Percentiles rank a stretch among this genome's conserved stretches.
phyloP scores from a whole-genome alignment of 2,329 filamentous ascomycete genomes.

The Pyrenophora tritici-repentis region DNA sequence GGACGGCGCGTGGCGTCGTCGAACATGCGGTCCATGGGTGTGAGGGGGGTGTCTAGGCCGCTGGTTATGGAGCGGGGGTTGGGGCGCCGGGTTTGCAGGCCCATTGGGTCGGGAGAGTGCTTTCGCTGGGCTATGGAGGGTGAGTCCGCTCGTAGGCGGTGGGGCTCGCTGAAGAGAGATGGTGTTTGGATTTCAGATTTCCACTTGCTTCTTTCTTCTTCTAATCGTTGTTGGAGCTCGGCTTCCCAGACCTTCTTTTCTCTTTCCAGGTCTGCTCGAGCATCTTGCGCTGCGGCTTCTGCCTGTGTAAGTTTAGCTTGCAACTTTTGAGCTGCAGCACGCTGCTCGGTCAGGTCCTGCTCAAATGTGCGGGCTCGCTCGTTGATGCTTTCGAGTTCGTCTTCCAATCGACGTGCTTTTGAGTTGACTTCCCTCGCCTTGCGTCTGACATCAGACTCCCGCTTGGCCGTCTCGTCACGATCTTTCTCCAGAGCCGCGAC shows the following conservation, averaged over 20 bases:
- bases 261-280: slow-evolving; percentile 60
- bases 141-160: slow-evolving; percentile 46
- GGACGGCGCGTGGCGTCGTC: slow-evolving; percentile 43
- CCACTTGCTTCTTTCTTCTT: slow-evolving; percentile 68
- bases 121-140: slow-evolving; percentile 47
- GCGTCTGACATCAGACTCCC: slow-evolving; percentile 84
- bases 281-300: slow-evolving; percentile 66
- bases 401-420: slow-evolving; percentile 72
- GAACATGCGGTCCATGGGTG: slow-evolving; percentile 45
- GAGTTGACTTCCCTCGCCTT: slow-evolving; percentile 84
- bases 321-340: slow-evolving; percentile 64
- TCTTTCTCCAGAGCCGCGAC: slow-evolving; percentile 84
- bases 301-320: slow-evolving; percentile 67
- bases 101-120: slow-evolving; percentile 46
- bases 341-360: slow-evolving; percentile 65
- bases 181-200: slow-evolving; percentile 53
- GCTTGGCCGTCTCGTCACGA: slow-evolving; percentile 79
- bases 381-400: slow-evolving; percentile 76
- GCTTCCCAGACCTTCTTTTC: slow-evolving; percentile 65
- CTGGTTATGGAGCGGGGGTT: slow-evolving; percentile 38
- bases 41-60: slow-evolving; percentile 37
- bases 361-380: slow-evolving; percentile 68
- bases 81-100: slow-evolving; percentile 34
- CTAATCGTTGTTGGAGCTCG: slow-evolving; percentile 62
- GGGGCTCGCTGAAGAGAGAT: slow-evolving; percentile 24